These are phyloP conservation scores for Eutrema heterophyllum DNA, from an alignment of 345 rosid species.

Conservation along the genomic window DNA sequence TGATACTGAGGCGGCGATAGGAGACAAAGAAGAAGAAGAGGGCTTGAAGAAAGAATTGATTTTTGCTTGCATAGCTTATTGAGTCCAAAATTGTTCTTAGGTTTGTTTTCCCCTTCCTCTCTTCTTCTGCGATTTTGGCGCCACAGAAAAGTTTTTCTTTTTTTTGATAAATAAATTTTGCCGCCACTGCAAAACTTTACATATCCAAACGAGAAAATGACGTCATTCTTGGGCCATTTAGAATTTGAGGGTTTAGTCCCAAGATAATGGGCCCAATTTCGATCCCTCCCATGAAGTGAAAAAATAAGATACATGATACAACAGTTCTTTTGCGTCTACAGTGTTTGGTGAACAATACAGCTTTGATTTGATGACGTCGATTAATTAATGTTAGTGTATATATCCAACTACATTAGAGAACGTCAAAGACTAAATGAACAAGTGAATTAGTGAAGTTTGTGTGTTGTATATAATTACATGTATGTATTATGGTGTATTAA, in stretches of 20 bases:
- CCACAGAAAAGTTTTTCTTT: not conserved
- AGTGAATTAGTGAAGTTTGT: not conserved
- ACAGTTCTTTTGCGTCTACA: not conserved
- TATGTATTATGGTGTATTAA: slow-evolving; percentile 5
- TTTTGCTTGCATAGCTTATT: slow-evolving; percentile 54
- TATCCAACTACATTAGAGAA: slow-evolving; percentile 14
- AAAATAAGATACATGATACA: not conserved
- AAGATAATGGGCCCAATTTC: not conserved
- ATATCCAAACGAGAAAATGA: not conserved
- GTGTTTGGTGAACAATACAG: not conserved
- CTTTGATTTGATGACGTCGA: slow-evolving; percentile 4
- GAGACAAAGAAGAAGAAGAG: slow-evolving; percentile 28
- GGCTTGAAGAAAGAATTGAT: slow-evolving; percentile 73
- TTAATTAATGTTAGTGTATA: slow-evolving; percentile 5
- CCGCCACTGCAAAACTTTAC: not conserved
- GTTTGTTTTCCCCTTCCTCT: not conserved
- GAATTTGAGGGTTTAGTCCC: not conserved
- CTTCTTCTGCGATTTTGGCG: slow-evolving; percentile 21
- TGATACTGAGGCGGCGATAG: not conserved
- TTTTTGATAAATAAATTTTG: not conserved
- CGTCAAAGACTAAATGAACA: not conserved
- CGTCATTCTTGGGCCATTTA: not conserved
- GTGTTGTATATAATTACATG: slow-evolving; percentile 20
- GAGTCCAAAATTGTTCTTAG: not conserved
- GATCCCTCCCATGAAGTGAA: not conserved